Evolutionary conservation across 495 filamentous ascomycete genomes (phyloP).

Genomic region (Aspergillus saccharolyticus): DNA sequence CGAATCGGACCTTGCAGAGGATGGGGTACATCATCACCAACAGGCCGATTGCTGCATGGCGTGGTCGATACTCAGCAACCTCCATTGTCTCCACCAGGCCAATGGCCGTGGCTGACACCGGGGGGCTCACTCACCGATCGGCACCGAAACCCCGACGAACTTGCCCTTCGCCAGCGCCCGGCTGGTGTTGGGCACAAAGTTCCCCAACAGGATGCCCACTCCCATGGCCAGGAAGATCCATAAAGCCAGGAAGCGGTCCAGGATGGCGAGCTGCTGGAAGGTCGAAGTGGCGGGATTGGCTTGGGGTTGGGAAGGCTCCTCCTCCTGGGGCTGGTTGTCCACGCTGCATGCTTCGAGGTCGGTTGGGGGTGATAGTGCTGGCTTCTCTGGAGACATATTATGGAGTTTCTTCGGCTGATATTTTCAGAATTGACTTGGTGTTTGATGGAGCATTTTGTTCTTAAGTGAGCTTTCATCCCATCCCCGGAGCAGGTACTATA

Average conservation of each 20-base stretch:
- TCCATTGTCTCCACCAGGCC: neutral
- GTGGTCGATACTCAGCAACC: neutral
- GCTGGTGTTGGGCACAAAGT: constrained; percentile 62
- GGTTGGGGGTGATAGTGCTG: neutral
- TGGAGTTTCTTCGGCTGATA: no score
- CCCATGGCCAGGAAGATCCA: constrained; percentile 88
- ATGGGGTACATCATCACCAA: constrained; percentile 97
- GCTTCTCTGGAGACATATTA: constrained; percentile 9
- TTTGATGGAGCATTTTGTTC: no score
- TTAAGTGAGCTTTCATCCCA: no score
- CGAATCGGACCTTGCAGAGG: constrained; percentile 85
- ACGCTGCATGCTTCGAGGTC: constrained; percentile 12
- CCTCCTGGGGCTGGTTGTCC: neutral
- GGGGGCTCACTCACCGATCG: constrained; percentile 55
- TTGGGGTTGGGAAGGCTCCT: constrained; percentile 44
- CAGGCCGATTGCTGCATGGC: constrained; percentile 61
- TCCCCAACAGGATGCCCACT: constrained; percentile 72
- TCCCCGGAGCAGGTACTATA: no score
- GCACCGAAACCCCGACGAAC: constrained; percentile 70
- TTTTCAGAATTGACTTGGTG: no score
- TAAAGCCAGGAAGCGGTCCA: constrained; percentile 73
- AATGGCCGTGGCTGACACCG: neutral
- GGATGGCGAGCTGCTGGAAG: constrained; percentile 56
- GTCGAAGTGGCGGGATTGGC: constrained; percentile 39
- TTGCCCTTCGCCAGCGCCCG: constrained; percentile 62